These are phyloP conservation scores for Zygotorulaspora chibaensis DNA, from an alignment of 805 yeast genomes.

Conservation along the genomic window DNA sequence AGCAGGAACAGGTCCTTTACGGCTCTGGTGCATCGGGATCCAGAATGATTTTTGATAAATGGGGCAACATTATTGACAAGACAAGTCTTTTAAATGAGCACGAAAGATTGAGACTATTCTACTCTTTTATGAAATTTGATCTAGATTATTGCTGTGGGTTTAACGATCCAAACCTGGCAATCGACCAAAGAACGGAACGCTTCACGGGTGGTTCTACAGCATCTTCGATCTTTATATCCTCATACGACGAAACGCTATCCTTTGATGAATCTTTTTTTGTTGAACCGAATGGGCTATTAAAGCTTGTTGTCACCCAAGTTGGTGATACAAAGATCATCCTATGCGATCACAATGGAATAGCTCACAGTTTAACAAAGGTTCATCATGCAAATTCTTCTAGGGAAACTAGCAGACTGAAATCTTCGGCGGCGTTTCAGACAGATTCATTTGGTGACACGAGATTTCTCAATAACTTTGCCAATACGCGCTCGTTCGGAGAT, in stretches of 20 bases:
- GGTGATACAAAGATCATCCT: slow-evolving; percentile 88
- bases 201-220: slow-evolving; percentile 64
- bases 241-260: slow-evolving; percentile 23
- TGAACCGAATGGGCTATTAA: slow-evolving; percentile 60
- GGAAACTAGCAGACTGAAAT: slow-evolving; percentile 68
- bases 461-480: slow-evolving; percentile 71
- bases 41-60: slow-evolving; percentile 35
- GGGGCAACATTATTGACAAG: slow-evolving; percentile 37
- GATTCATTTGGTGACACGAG: slow-evolving; percentile 94
- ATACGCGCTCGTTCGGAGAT: slow-evolving; percentile 94
- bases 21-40: slow-evolving; percentile 24
- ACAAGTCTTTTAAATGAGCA: slow-evolving; percentile 31
- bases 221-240: slow-evolving; percentile 52
- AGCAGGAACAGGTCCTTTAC: slow-evolving; percentile 33
- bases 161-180: slow-evolving; percentile 13
- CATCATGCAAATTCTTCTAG: slow-evolving; percentile 86
- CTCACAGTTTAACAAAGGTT: slow-evolving; percentile 68
- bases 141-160: slow-evolving; percentile 30
- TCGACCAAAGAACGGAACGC: slow-evolving; percentile 28
- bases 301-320: slow-evolving; percentile 76
- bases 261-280: slow-evolving; percentile 37
- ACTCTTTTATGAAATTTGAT: slow-evolving; percentile 31
- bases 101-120: slow-evolving; percentile 30
- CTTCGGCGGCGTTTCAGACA: slow-evolving; percentile 59
- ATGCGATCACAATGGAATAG: slow-evolving; percentile 77